Evolutionary conservation across 805 yeast genomes (phyloP).

Genomic region (Cyberlindnera suaveolens): DNA sequence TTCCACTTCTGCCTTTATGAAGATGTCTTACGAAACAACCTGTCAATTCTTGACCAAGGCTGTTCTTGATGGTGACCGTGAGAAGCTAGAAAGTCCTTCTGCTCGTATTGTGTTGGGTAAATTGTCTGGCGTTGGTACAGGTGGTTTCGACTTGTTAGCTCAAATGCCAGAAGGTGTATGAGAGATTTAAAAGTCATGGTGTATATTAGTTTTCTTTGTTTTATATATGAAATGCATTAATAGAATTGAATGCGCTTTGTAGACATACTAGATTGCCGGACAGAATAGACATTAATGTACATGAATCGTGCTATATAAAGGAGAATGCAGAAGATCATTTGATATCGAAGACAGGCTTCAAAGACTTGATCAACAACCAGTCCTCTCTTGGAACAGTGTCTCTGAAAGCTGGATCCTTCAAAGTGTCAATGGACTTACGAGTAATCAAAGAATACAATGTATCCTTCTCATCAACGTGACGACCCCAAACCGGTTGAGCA

Average conservation of each 20-base stretch:
- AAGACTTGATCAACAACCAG: conserved; percentile 85
- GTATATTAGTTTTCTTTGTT: conserved; percentile 1
- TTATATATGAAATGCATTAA: conserved; percentile 4
- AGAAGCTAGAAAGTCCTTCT: conserved; percentile 84
- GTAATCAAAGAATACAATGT: conserved; percentile 82
- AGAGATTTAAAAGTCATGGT: conserved; percentile 1
- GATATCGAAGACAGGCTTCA: conserved; percentile 85
- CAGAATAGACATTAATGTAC: neutral
- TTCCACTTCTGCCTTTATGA: conserved; percentile 91
- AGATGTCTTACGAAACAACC: conserved; percentile 98
- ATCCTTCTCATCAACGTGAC: conserved; percentile 95
- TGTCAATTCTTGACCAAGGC: conserved; percentile 96
- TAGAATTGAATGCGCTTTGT: neutral
- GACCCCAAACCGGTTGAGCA: conserved; percentile 97
- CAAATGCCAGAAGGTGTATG: conserved; percentile 27
- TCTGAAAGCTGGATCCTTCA: conserved; percentile 97
- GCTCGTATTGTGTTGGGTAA: conserved; percentile 92
- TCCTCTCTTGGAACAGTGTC: conserved; percentile 91
- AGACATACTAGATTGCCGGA: neutral
- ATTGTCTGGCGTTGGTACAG: conserved; percentile 89
- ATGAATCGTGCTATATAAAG: neutral
- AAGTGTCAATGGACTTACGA: conserved; percentile 90
- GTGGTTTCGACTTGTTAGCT: conserved; percentile 75
- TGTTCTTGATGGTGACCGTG: conserved; percentile 86
- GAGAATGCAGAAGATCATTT: conserved; percentile 23